phyloP scores from a whole-genome alignment of 257 asterid genomes.

The Nicotiana attenuata region DNA sequence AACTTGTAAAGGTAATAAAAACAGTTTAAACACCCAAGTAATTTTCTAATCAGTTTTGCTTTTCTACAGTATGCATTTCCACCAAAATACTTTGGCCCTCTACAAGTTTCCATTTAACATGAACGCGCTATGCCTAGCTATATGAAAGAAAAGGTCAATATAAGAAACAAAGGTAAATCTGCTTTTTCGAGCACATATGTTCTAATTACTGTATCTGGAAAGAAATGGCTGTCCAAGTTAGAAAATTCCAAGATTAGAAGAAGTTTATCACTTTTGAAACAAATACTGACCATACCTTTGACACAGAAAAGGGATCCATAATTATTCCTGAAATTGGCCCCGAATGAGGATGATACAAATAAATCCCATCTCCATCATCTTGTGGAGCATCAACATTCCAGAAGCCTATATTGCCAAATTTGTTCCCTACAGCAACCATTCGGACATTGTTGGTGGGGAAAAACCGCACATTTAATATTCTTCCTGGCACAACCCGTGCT shows the following conservation, averaged over 20 bases:
- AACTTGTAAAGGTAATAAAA: neutral
- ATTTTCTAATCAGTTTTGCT: too few species aligned
- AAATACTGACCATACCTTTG: conserved; percentile 43
- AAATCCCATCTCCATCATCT: conserved; percentile 63
- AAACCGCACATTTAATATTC: conserved; percentile 56
- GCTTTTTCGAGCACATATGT: neutral
- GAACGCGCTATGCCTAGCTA: too few species aligned
- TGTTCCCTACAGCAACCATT: conserved; percentile 78
- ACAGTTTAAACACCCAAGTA: neutral
- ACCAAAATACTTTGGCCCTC: too few species aligned
- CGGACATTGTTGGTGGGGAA: conserved; percentile 54
- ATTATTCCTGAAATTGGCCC: conserved; percentile 74
- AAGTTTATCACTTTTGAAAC: neutral
- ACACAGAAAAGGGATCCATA: conserved; percentile 49
- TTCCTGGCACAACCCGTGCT: conserved; percentile 71
- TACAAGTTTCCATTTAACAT: too few species aligned
- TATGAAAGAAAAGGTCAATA: neutral
- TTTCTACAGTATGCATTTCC: too few species aligned
- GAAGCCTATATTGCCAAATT: conserved; percentile 69
- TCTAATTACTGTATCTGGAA: neutral
- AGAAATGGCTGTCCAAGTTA: conserved; percentile 1
- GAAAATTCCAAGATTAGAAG: neutral
- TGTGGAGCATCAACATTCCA: conserved; percentile 64
- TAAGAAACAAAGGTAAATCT: neutral
- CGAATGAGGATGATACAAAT: conserved; percentile 66